A percentile compares a stretch with the other conserved stretches of the same genome.
Evolutionary conservation across 2,329 filamentous ascomycete species (phyloP).

Genomic region (Cadophora sp.): DNA sequence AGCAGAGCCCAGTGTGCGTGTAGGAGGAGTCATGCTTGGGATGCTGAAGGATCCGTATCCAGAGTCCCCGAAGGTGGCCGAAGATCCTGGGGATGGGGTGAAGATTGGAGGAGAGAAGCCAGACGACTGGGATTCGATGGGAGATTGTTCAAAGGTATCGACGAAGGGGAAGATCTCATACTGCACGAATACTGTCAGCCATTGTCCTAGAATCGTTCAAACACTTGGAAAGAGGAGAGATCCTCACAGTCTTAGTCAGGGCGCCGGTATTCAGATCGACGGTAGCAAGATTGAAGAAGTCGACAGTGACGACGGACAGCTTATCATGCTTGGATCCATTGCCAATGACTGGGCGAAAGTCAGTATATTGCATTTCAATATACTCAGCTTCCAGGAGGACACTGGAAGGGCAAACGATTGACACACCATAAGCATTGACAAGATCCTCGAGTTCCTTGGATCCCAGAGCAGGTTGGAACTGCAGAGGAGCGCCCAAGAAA

Average conservation of each 20-base stretch:
- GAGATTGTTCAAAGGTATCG: slow-evolving; percentile 46
- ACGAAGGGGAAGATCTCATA: slow-evolving; percentile 48
- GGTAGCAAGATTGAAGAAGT: slow-evolving; percentile 64
- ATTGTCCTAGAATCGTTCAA: slow-evolving; percentile 28
- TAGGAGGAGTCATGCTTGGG: slow-evolving; percentile 35
- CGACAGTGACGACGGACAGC: slow-evolving; percentile 62
- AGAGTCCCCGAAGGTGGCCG: slow-evolving; percentile 50
- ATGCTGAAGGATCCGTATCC: slow-evolving; percentile 37
- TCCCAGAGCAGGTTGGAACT: slow-evolving; percentile 72
- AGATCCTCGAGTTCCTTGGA: slow-evolving; percentile 65
- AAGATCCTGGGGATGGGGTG: slow-evolving; percentile 52
- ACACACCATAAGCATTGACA: slow-evolving; percentile 58
- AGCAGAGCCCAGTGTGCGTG: slow-evolving; percentile 21
- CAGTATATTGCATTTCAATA: neutral
- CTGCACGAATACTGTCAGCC: neutral
- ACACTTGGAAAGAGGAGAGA: neutral
- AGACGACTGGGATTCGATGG: slow-evolving; percentile 57
- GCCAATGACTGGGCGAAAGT: slow-evolving; percentile 50
- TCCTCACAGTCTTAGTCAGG: slow-evolving; percentile 40
- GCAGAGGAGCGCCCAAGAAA: slow-evolving; percentile 59
- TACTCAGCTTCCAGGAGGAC: neutral
- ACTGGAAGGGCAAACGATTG: neutral
- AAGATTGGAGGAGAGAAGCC: slow-evolving; percentile 52
- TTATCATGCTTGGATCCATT: slow-evolving; percentile 62
- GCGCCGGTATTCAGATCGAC: slow-evolving; percentile 67